Evolutionary conservation across 1,139 yeast genomes (phyloP).

Genomic region (Hansenula sp.): DNA sequence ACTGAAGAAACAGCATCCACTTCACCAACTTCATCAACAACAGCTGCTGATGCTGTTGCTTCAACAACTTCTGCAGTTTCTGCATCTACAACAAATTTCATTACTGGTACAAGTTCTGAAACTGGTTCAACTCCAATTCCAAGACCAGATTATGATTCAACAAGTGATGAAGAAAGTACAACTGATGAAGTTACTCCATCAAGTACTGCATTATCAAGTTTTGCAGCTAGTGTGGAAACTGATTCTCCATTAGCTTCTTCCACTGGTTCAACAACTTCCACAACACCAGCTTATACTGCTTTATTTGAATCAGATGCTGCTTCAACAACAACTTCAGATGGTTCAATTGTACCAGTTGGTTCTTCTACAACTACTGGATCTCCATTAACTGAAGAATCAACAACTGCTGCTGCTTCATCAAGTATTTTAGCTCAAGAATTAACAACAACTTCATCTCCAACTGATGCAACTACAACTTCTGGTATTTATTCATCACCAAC

Average conservation of each 20-base stretch:
- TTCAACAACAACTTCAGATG: no score
- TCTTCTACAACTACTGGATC: conserved; percentile 1
- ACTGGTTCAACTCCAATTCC: conserved; percentile 1
- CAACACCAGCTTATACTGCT: background rate
- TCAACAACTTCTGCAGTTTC: background rate
- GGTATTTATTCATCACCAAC: background rate
- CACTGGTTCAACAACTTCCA: background rate
- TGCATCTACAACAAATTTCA: no score
- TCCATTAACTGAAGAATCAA: background rate
- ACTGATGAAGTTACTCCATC: background rate
- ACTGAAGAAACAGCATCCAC: conserved; percentile 5
- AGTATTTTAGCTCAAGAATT: no score
- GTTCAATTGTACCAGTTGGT: background rate
- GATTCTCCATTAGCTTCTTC: no score
- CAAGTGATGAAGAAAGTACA: no score
- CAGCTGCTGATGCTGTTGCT: background rate
- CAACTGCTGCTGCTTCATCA: background rate
- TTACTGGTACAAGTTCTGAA: conserved; percentile 3
- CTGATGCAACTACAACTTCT: background rate
- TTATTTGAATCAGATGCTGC: no score
- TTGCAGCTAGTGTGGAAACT: background rate
- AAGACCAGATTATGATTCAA: no score
- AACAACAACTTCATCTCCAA: no score
- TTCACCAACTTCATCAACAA: background rate
- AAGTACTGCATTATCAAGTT: background rate